Base-by-base conservation (phyloP, 352 stramenopile species). In the Phytophthora uliginosa region DNA sequence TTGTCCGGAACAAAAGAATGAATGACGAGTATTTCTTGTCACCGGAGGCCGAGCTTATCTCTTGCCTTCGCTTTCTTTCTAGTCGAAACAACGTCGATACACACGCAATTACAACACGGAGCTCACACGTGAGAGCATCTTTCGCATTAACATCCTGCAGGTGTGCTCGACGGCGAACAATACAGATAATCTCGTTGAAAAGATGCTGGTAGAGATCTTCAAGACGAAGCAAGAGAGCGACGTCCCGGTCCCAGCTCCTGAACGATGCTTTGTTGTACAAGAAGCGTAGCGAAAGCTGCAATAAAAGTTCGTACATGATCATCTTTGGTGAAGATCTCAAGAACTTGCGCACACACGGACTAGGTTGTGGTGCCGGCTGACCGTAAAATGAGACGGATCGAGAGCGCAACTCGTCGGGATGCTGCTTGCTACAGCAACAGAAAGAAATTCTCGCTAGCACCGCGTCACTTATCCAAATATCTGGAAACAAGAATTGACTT, bases 1-100 rank as follows among this genome's bases (percentile, higher is more conserved):
- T 76, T 3, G 66, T 62, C 13, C 77, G 76, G 18, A 89, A 84
- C 15, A 74, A 57, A 52, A 86, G 74, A 51, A 91, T 72, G 5
- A 92, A 68, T 1, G 59, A 53, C 56, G 77, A 69, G 59, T 89
- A 92, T 54, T 80, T 84, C 54, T 91, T 92, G 20, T 89, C 80
- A 15, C 80, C 78, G 5, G 84, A 20, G 6, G 65, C 67, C 3
- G 63, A 58, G 4, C 54, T 74, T 0, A 82, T 70, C 20, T 80
- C 72, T 40, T 59, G 73, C 53, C 85, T 73, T 18, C 81, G 71
- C 63, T 85, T 82, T 36, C 65, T 67, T 60, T 92, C 85, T n/a
- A 91, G 68, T 2, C 81, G 78, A 59, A 78, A 92, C 31, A 92
- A 62, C 33, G 71, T 71, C 20, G 81, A 81, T 31, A 89, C 61